A percentile compares a stretch with the other conserved stretches of the same genome.
Evolutionary conservation across 306 rosid genomes (phyloP).

Genomic region (Begonia fuchsioides): DNA sequence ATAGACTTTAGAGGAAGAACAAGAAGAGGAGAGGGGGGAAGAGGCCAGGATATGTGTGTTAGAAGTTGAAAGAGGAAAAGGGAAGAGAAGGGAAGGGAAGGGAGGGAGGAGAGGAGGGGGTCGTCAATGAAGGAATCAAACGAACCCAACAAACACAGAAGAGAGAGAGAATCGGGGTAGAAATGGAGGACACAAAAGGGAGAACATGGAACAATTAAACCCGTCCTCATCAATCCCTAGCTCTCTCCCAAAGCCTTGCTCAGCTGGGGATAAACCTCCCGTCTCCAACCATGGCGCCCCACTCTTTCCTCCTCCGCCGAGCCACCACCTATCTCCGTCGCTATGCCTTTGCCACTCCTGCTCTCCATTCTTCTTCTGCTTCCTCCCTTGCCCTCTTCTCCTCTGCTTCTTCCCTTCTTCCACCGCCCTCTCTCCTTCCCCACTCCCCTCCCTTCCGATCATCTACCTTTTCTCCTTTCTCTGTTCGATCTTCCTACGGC

Average conservation of each 20-base stretch:
- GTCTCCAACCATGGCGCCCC: slow-evolving; percentile 3
- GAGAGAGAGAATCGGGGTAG: no score
- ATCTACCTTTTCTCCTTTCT: slow-evolving; percentile 18
- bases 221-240: background rate
- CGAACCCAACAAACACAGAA: no score
- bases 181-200: no score
- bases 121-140: no score
- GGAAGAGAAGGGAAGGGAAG: no score
- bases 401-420: slow-evolving; percentile 6
- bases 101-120: no score
- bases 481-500: slow-evolving; percentile 17
- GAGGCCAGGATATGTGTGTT: no score
- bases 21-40: no score
- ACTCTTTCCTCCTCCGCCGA: slow-evolving; percentile 1
- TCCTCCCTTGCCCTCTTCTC: background rate
- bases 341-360: background rate
- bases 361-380: slow-evolving; percentile 8
- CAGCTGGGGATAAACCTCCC: background rate
- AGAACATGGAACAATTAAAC: no score
- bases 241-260: background rate
- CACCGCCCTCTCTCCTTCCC: background rate
- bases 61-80: no score
- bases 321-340: background rate
- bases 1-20: no score
- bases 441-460: slow-evolving; percentile 30